Base-by-base conservation (phyloP, 257 asterid genomes). In the Misopates orontium region DNA sequence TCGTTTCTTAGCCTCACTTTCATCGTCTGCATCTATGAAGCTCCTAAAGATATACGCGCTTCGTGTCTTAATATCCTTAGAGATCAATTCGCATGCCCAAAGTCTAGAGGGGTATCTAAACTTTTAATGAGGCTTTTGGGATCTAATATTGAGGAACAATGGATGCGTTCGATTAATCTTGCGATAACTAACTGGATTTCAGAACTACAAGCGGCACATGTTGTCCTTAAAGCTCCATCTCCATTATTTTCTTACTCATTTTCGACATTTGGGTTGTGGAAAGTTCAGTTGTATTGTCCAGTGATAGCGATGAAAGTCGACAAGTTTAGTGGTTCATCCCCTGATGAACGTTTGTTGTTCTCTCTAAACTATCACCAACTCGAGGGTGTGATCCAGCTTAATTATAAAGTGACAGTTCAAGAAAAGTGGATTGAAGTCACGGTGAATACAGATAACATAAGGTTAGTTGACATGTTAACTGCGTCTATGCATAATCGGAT, bases 251-350 rank as follows among this genome's bases (percentile, higher is more conserved):
- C 89, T 0, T 82, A 89, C 70, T 75, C 95, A 1, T 8, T 71
- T 42, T 79, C 95, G 10, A 70, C 64, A 7, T 61, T 31, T 3
- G 96, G 98, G 69, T 44, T 89, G 49, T 91, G 96, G 98, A 91
- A 91, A 57, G 89, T 91, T 23, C 96, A 89, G 78, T 36, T 91
- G 20, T 91, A 85, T 31, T 89, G 95, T 28, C 98, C 98, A 1
- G 71, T 91, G 13, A 83, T 88, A 1, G 96, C 96, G 59, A 89
- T 91, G 98, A 67, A 64, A 0, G 60, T 80, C 5, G 84, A 83
- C 2, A 85, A 73, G 63, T 56, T 81, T 0, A 80, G 84, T 7
- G 70, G 62, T 10, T 63, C 76, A 39, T 44, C 80, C 0, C 63
- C 90, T 0, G 95, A 85, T 67, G 98, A 91, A 1, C 82, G 77